Conservation (phyloP, 2,329 filamentous ascomycete species). For the Colletotrichum eleusines region DNA sequence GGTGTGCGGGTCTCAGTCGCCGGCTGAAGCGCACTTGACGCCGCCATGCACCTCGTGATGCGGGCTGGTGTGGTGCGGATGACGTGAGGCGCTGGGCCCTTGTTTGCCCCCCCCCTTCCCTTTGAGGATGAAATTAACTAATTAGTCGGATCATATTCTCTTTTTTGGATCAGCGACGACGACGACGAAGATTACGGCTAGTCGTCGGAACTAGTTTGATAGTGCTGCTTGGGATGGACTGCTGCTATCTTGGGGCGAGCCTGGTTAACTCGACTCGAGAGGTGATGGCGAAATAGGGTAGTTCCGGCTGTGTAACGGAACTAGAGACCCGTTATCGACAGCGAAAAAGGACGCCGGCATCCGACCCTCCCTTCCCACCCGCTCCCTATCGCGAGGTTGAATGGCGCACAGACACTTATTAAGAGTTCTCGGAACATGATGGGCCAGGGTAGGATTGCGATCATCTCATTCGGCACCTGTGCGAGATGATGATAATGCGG, state of each 20-base stretch:
- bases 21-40: slow-evolving; percentile 22
- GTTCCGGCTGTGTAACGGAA: slow-evolving; percentile 29
- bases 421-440: slow-evolving; percentile 17
- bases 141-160: not conserved
- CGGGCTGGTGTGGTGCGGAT: slow-evolving; percentile 17
- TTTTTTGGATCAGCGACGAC: not conserved
- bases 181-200: not conserved
- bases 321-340: not conserved
- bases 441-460: slow-evolving; percentile 3
- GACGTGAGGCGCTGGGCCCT: slow-evolving; percentile 24
- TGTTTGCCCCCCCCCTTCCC: not conserved
- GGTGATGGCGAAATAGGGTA: slow-evolving; percentile 31
- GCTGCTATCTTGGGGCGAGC: not conserved
- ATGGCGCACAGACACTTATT: not conserved
- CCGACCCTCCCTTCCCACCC: not conserved
- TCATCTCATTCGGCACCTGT: not conserved
- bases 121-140: not conserved
- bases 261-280: not conserved
- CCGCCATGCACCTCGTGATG: slow-evolving; percentile 9
- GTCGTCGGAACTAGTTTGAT: not conserved
- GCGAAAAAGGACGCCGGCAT: not conserved
- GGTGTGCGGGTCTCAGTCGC: not conserved
- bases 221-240: not conserved
- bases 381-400: not conserved
- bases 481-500: not conserved